Evolutionary conservation across 257 asterid genomes (phyloP).

Genomic region (Coffea eugenioides): DNA sequence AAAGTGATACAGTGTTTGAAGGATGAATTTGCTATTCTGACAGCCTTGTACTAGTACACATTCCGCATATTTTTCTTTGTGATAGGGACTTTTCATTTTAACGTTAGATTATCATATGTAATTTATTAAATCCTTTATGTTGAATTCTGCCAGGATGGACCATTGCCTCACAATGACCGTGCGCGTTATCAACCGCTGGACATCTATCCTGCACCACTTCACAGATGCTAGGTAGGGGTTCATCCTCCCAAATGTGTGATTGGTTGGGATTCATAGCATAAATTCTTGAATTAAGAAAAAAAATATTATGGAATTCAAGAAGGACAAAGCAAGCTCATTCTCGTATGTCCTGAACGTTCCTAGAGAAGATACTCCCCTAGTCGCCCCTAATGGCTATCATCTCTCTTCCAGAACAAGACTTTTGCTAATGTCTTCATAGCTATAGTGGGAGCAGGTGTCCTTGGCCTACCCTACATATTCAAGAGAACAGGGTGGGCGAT

Average conservation of each 20-base stretch:
- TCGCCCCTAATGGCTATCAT: conserved; percentile 29
- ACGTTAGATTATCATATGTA: neutral
- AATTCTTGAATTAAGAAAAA: no score
- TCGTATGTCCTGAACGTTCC: neutral
- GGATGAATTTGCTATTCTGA: neutral
- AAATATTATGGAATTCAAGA: conserved; percentile 30
- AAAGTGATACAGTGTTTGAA: neutral
- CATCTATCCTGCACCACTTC: conserved; percentile 86
- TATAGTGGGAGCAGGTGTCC: conserved; percentile 91
- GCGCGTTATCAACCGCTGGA: conserved; percentile 73
- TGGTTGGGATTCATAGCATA: no score
- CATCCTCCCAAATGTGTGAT: neutral
- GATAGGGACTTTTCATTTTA: neutral
- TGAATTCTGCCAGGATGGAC: conserved; percentile 60
- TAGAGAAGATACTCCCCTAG: conserved; percentile 25
- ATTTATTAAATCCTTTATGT: neutral
- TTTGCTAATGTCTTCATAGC: conserved; percentile 83
- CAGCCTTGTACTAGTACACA: neutral
- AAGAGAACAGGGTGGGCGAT: conserved; percentile 86
- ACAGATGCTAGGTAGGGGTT: conserved; percentile 56
- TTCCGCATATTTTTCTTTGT: neutral
- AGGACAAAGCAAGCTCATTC: neutral
- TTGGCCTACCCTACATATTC: conserved; percentile 87
- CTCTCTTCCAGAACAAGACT: conserved; percentile 73
- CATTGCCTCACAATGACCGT: conserved; percentile 66